phyloP scores from a whole-genome alignment of 352 stramenopile genomes.

The Globisporangium parvum region DNA sequence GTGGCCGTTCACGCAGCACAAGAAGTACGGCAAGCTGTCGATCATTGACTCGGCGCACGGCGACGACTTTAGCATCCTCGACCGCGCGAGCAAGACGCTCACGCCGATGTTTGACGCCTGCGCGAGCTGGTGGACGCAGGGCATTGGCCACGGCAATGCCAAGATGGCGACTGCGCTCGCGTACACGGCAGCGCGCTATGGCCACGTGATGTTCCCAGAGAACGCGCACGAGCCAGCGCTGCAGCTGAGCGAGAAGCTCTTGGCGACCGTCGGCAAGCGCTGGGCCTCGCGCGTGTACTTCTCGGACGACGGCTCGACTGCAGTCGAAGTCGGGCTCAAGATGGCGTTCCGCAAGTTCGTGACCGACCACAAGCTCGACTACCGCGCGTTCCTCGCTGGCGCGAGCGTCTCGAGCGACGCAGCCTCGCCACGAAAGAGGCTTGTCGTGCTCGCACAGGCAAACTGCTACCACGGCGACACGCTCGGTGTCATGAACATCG shows the following conservation, averaged over 20 bases:
- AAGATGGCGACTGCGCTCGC: slow-evolving; percentile 85
- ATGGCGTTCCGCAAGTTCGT: slow-evolving; percentile 89
- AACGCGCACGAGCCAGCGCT: slow-evolving; percentile 86
- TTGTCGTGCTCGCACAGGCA: slow-evolving; percentile 77
- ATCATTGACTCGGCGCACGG: slow-evolving; percentile 89
- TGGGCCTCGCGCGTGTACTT: slow-evolving; percentile 90
- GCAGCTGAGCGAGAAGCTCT: slow-evolving; percentile 68
- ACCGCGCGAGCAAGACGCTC: slow-evolving; percentile 38
- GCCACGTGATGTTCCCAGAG: slow-evolving; percentile 91
- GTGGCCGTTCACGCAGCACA: slow-evolving; percentile 94
- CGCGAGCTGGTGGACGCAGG: slow-evolving; percentile 92
- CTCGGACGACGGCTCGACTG: slow-evolving; percentile 88
- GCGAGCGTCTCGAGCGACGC: background rate
- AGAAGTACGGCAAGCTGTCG: slow-evolving; percentile 69
- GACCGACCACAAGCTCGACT: slow-evolving; percentile 59
- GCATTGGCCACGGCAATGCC: slow-evolving; percentile 84
- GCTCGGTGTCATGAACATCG: slow-evolving; percentile 88
- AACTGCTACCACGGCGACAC: slow-evolving; percentile 93
- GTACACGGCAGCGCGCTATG: slow-evolving; percentile 87
- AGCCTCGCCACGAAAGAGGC: slow-evolving; percentile 29
- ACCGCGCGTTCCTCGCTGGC: slow-evolving; percentile 27
- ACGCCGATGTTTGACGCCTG: slow-evolving; percentile 85
- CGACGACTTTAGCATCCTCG: slow-evolving; percentile 75
- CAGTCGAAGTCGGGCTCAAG: slow-evolving; percentile 89
- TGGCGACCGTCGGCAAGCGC: slow-evolving; percentile 65